Percentiles rank a stretch among this genome's conserved stretches.
Evolutionary conservation across 1,284 basidiomycete genomes (phyloP).

Genomic region (Testicularia cyperi): DNA sequence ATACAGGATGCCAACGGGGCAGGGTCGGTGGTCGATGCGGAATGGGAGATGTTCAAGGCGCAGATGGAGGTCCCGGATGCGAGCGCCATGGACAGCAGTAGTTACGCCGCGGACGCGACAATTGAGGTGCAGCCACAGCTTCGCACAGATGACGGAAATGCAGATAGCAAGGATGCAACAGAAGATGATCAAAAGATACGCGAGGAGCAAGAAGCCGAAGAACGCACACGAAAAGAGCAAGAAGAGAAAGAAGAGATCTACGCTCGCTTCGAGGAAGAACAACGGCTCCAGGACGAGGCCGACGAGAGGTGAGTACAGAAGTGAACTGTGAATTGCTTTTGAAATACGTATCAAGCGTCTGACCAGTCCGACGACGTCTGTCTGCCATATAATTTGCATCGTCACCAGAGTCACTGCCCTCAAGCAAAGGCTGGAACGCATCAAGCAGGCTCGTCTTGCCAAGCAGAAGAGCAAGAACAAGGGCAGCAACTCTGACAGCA

Average conservation of each 20-base stretch:
- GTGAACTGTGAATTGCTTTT: too few relatives aligned
- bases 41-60: slow-evolving; percentile 50
- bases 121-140: slow-evolving; percentile 43
- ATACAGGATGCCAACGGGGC: not conserved
- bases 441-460: slow-evolving; percentile 29
- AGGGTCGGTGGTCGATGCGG: slow-evolving; percentile 18
- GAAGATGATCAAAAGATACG: slow-evolving; percentile 12
- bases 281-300: slow-evolving; percentile 47
- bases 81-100: too few relatives aligned
- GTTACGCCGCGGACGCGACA: slow-evolving; percentile 19
- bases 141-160: not conserved
- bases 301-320: slow-evolving; percentile 38
- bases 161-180: not conserved
- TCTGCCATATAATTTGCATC: too few relatives aligned
- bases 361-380: too few relatives aligned
- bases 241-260: slow-evolving; percentile 47
- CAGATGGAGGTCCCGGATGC: slow-evolving; percentile 15
- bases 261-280: slow-evolving; percentile 46
- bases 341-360: too few relatives aligned
- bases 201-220: slow-evolving; percentile 28
- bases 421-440: slow-evolving; percentile 30
- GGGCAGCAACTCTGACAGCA: too few relatives aligned
- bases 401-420: slow-evolving; percentile 23
- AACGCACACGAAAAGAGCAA: slow-evolving; percentile 30
- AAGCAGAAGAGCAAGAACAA: slow-evolving; percentile 15